A percentile compares a stretch with the other conserved stretches of the same genome.
phyloP scores from a whole-genome alignment of 2,329 filamentous ascomycete species.

The Phoma herbarum region DNA sequence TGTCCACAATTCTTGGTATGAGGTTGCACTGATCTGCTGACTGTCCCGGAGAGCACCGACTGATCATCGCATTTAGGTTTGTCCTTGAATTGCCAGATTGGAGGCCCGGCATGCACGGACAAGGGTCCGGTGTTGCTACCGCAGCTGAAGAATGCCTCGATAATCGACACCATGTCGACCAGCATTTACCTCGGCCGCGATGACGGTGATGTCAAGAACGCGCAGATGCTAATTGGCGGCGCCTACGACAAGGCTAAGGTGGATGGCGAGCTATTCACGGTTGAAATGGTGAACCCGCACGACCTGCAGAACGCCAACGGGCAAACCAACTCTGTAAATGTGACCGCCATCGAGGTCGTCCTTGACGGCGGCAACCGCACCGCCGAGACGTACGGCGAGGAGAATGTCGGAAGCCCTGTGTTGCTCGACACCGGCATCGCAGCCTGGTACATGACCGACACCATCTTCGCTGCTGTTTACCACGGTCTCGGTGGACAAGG shows the following conservation, averaged over 20 bases:
- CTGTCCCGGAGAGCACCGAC: not conserved
- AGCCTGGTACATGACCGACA: not conserved
- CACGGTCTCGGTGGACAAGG: not conserved
- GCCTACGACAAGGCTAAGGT: not conserved
- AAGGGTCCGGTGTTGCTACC: not conserved
- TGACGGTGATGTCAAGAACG: not conserved
- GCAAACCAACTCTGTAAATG: not conserved
- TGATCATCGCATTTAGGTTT: not conserved
- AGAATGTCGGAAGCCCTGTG: not conserved
- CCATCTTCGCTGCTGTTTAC: not conserved
- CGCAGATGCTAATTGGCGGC: not conserved
- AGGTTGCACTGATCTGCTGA: not conserved
- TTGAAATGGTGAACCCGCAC: not conserved
- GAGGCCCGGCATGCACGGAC: not conserved
- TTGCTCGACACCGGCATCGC: not conserved
- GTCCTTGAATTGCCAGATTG: not conserved
- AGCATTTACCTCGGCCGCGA: not conserved
- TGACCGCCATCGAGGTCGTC: not conserved
- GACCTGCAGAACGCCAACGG: not conserved
- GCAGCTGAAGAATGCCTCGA: not conserved
- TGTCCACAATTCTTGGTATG: not conserved
- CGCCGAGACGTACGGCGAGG: not conserved
- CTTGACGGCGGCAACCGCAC: not conserved
- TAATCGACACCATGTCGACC: not conserved
- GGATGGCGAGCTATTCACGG: not conserved